These are phyloP conservation scores for Quercus wislizeni DNA, from an alignment of 306 rosid genomes.

Conservation along the genomic window DNA sequence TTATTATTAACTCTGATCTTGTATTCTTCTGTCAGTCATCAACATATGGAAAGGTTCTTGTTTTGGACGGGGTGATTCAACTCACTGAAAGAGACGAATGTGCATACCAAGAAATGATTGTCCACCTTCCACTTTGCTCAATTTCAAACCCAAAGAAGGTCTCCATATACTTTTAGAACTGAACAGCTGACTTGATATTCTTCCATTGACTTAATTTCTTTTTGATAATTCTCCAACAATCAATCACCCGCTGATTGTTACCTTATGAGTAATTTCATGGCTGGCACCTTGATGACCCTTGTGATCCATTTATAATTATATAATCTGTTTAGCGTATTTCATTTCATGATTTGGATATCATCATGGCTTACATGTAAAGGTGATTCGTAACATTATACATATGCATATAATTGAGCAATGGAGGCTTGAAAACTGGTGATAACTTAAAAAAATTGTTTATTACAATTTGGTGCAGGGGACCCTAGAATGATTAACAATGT, in stretches of 20 bases:
- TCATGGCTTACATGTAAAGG: neutral
- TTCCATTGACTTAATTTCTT: neutral
- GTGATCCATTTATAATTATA: neutral
- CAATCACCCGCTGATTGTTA: neutral
- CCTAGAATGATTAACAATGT: neutral
- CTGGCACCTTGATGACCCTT: neutral
- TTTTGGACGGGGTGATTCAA: slow-evolving; percentile 98
- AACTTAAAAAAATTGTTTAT: neutral
- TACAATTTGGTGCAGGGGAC: neutral
- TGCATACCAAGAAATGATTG: slow-evolving; percentile 98
- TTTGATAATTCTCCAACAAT: neutral
- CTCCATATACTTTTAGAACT: slow-evolving; percentile 14
- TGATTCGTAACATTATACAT: neutral
- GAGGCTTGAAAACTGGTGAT: neutral
- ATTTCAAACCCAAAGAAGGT: slow-evolving; percentile 92
- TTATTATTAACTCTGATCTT: slow-evolving; percentile 9
- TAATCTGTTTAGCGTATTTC: neutral
- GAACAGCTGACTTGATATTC: neutral
- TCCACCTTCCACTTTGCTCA: slow-evolving; percentile 95
- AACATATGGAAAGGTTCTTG: slow-evolving; percentile 92
- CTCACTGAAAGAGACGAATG: slow-evolving; percentile 99
- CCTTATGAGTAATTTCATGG: neutral
- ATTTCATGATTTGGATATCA: neutral
- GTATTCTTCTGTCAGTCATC: slow-evolving; percentile 54
- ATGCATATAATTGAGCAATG: neutral